Conservation (phyloP, 202 grass and related monocot genomes). For the Hordeum pubiflorum region DNA sequence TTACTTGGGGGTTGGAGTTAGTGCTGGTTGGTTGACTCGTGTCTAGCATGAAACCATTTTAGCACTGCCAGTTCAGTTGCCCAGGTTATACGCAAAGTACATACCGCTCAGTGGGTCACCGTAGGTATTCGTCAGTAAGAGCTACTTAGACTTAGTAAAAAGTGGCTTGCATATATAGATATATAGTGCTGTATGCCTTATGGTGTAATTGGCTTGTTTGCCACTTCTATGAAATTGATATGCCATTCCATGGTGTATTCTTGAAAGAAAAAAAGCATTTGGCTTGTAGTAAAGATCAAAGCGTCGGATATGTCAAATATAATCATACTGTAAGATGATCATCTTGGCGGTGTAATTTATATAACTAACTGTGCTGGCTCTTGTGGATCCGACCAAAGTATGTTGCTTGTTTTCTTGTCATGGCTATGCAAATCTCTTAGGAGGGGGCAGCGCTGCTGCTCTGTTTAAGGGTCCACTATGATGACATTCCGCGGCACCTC, state of each 20-base stretch:
- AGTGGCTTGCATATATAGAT: neutral
- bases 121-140: neutral
- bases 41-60: neutral
- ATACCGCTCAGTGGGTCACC: neutral
- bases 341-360: neutral
- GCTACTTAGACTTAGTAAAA: neutral
- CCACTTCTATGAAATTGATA: too few relatives aligned
- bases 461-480: slow-evolving; percentile 57
- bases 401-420: neutral
- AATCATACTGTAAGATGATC: neutral
- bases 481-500: slow-evolving; percentile 37
- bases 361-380: neutral
- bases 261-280: neutral
- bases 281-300: neutral
- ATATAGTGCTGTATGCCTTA: too few relatives aligned
- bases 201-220: too few relatives aligned
- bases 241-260: too few relatives aligned
- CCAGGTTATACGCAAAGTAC: neutral
- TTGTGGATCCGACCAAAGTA: neutral
- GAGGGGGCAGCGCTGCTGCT: neutral
- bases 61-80: neutral
- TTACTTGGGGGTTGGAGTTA: neutral
- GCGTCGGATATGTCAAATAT: neutral
- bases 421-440: neutral
- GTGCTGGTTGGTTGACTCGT: slow-evolving; percentile 23